phyloP scores from a whole-genome alignment of 306 rosid species.

The Inga oerstediana region DNA sequence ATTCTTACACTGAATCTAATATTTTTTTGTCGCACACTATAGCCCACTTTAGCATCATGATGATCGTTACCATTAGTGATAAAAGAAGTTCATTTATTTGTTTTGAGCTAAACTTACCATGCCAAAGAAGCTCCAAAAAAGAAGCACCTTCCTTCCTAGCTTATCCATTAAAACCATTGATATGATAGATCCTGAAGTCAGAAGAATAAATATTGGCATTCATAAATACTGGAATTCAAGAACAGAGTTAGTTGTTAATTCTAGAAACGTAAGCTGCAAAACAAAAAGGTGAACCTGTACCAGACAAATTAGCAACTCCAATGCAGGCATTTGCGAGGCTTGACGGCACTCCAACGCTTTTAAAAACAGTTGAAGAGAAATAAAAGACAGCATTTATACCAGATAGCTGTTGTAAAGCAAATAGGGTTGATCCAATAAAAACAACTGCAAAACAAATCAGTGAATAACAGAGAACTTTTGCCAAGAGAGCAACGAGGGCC shows the following conservation, averaged over 20 bases:
- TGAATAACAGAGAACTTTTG: conserved; percentile 64
- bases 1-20: not conserved
- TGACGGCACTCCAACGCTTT: conserved; percentile 92
- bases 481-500: conserved; percentile 24
- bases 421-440: conserved; percentile 98
- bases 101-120: conserved; percentile 62
- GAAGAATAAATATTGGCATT: conserved; percentile 29
- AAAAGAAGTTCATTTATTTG: not conserved
- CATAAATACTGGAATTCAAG: conserved; percentile 32
- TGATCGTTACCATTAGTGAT: conserved; percentile 1
- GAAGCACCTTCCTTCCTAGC: conserved; percentile 89
- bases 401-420: conserved; percentile 99
- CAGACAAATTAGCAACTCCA: conserved; percentile 83
- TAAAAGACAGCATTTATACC: conserved; percentile 98
- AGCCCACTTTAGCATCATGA: not conserved
- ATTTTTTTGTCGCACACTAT: not conserved
- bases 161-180: conserved; percentile 93
- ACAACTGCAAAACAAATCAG: conserved; percentile 93
- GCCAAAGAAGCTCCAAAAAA: conserved; percentile 92
- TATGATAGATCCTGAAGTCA: conserved; percentile 70
- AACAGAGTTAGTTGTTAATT: conserved; percentile 16
- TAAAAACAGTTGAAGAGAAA: conserved; percentile 97
- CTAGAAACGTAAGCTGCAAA: conserved; percentile 22
- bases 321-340: conserved; percentile 80
- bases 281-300: conserved; percentile 44